Evolutionary conservation across 768 basidiomycete genomes (phyloP), one percentile per base, ranked within the genome.

Genomic region (Paxillus rubicundulus): DNA sequence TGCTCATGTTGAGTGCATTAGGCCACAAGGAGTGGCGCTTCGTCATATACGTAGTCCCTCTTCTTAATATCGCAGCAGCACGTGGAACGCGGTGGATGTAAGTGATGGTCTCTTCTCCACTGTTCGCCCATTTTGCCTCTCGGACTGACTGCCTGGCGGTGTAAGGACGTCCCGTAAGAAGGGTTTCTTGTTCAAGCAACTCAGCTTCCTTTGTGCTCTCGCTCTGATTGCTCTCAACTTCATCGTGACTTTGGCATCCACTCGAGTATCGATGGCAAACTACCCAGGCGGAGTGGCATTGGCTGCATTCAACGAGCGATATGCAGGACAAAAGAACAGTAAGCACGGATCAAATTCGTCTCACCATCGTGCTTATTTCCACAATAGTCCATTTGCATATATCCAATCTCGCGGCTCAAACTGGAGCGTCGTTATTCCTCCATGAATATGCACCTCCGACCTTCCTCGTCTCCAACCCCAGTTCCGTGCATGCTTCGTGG

Each of bases 1-100:
- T 92, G 8, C 67, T 63, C 2, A 59, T 86, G 3, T 81, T 98
- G 66, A 94, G 92, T 64, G 74, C 65, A 28, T 74, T 98, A 1
- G 86, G 82, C 0, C 97, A 99, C 71, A 99, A 99, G 67, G 97
- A 99, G 70, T 99, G 97, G 97, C 81, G 97, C 7, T 99, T 99
- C 70, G 75, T 98, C 51, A 79, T 92, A 8, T 98, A 98, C 63
- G 78, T 84, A 16, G 81, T 98, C 0, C 94, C 95, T 0, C 64
- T 82, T 2, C 74, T 92, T 68, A 96, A 97, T 60, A 68, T 94
- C 3, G 81, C 86, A 2, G 92, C 89, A 2, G 86, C 93, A 0
- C 68, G 83, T 14, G 86, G 83, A 3, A 74, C 82, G 2, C 65
- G 72, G 5, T 80, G 77, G 67, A 65, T 94, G 89, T 95, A 70